phyloP scores from a whole-genome alignment of 1,284 basidiomycete genomes.

The Trametes polyzona region DNA sequence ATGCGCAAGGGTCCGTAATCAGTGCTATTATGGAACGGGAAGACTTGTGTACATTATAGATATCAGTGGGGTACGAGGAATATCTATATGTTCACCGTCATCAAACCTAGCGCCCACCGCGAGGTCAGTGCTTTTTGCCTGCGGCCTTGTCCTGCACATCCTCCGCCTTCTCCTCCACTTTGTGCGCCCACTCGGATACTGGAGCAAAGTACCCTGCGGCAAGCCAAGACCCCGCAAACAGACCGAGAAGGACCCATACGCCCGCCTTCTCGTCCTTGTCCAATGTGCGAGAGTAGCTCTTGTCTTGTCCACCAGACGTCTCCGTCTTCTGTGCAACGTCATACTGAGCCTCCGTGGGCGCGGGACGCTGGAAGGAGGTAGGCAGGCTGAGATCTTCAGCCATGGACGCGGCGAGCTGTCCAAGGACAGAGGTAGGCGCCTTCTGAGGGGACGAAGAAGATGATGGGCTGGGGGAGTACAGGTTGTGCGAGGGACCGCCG shows the following conservation, averaged over 20 bases:
- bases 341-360: conserved; percentile 19
- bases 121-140: conserved; percentile 21
- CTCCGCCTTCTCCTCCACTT: conserved; percentile 24
- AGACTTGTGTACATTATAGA: conserved; percentile 16
- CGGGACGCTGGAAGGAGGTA: conserved; percentile 33
- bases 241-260: conserved; percentile 54
- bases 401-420: conserved; percentile 31
- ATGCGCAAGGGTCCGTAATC: neutral
- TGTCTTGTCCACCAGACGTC: conserved; percentile 34
- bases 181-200: conserved; percentile 30
- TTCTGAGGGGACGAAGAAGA: conserved; percentile 10
- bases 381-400: conserved; percentile 44
- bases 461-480: conserved; percentile 39
- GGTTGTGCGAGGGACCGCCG: conserved; percentile 68
- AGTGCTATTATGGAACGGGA: conserved; percentile 9
- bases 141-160: conserved; percentile 21
- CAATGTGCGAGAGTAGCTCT: conserved; percentile 46
- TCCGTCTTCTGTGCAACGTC: conserved; percentile 31
- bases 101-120: neutral
- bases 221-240: conserved; percentile 56
- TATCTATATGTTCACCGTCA: conserved; percentile 20
- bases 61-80: conserved; percentile 13
- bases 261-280: conserved; percentile 57
- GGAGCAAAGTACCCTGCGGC: conserved; percentile 47
- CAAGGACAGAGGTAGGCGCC: conserved; percentile 10